phyloP scores from a whole-genome alignment of 1,284 basidiomycete genomes.

The Apiotrichum gamsii region DNA sequence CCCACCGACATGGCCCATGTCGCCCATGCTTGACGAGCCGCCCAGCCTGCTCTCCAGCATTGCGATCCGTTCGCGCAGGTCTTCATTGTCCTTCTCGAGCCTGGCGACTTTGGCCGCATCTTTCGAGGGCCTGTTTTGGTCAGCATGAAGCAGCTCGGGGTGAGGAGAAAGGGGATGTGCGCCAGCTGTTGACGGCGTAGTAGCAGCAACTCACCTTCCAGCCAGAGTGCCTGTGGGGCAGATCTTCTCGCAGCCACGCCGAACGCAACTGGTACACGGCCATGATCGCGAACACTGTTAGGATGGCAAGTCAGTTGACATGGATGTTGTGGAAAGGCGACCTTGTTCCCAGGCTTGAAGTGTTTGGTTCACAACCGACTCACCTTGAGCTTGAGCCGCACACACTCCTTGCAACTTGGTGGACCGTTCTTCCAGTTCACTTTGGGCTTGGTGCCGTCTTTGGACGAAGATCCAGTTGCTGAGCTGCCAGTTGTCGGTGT shows the following conservation, averaged over 20 bases:
- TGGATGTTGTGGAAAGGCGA: not conserved
- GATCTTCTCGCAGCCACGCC: slow-evolving; percentile 19
- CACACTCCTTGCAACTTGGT: slow-evolving; percentile 21
- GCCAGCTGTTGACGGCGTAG: too few relatives aligned
- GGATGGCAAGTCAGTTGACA: not conserved
- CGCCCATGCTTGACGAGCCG: too few relatives aligned
- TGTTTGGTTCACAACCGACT: too few relatives aligned
- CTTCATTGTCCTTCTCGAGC: slow-evolving; percentile 16
- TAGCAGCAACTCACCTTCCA: slow-evolving; percentile 8
- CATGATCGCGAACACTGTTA: slow-evolving; percentile 22
- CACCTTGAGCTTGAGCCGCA: slow-evolving; percentile 23
- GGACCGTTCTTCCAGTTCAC: slow-evolving; percentile 22
- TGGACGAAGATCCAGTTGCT: not conserved
- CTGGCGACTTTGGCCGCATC: slow-evolving; percentile 14
- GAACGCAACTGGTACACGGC: slow-evolving; percentile 22
- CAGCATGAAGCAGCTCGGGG: not conserved
- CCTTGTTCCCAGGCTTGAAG: too few relatives aligned
- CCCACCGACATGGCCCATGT: too few relatives aligned
- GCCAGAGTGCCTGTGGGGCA: slow-evolving; percentile 19
- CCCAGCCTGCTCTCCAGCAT: not conserved
- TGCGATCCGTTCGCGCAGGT: slow-evolving; percentile 5
- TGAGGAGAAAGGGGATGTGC: not conserved
- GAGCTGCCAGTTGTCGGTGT: too few relatives aligned
- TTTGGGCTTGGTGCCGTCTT: slow-evolving; percentile 5
- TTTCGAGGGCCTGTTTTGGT: slow-evolving; percentile 10